These are phyloP conservation scores for Lipomyces kockii DNA, from an alignment of 805 yeast genomes.

Conservation along the genomic window DNA sequence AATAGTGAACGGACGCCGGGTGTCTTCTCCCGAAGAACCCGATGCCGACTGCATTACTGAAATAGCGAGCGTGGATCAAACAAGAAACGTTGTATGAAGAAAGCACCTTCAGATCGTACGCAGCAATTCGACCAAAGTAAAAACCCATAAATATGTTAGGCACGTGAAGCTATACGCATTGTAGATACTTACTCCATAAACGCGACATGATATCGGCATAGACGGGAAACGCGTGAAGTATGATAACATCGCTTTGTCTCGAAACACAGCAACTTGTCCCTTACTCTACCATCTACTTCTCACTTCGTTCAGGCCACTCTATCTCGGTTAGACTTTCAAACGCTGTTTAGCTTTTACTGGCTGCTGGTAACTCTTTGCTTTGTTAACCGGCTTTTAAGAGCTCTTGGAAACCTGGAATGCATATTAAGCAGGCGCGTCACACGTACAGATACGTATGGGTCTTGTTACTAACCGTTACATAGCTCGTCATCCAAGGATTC, in stretches of 20 bases:
- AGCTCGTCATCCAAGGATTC: slow-evolving; percentile 84
- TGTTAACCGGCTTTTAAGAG: background rate
- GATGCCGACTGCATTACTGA: background rate
- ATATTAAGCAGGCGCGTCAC: slow-evolving; percentile 31
- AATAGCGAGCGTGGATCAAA: background rate
- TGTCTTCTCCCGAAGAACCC: background rate
- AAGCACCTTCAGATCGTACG: background rate
- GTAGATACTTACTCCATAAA: background rate
- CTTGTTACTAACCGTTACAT: background rate
- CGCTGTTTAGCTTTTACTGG: background rate
- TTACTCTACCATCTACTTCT: background rate
- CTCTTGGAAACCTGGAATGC: slow-evolving; percentile 14
- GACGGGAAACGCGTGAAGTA: background rate
- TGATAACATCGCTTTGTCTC: no score
- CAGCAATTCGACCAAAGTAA: background rate
- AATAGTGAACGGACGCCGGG: slow-evolving; percentile 13
- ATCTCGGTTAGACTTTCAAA: background rate
- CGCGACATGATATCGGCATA: background rate
- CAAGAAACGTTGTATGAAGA: background rate
- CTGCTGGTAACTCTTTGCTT: background rate
- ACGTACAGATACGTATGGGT: background rate
- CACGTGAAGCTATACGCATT: no score
- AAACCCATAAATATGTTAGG: no score
- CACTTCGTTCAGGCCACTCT: background rate
- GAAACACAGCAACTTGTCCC: no score